Conservation (phyloP, 768 basidiomycete genomes). For the Mycena albidolilacea region DNA sequence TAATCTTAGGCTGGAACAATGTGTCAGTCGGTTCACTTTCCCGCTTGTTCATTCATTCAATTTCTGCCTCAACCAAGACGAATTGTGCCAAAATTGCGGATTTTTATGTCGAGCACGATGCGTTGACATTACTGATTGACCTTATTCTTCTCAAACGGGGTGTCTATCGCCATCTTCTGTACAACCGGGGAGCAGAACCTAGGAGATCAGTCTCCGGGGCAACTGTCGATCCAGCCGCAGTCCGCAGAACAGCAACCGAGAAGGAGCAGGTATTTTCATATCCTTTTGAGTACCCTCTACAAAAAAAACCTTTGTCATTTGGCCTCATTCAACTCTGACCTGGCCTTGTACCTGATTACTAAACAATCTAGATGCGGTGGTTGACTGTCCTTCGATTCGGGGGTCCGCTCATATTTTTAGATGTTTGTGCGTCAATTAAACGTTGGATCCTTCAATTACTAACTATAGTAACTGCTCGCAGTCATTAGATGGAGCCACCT, state of each 20-base stretch:
- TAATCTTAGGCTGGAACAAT: constrained; percentile 88
- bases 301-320: not conserved
- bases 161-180: constrained; percentile 86
- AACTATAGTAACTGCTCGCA: constrained; percentile 44
- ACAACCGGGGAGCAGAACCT: constrained; percentile 82
- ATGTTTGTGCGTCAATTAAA: constrained; percentile 73
- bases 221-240: constrained; percentile 28
- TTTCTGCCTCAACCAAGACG: not conserved
- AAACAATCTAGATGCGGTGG: constrained; percentile 68
- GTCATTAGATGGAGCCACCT: constrained; percentile 87
- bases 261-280: constrained; percentile 47
- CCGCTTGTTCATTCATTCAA: not conserved
- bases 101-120: constrained; percentile 90
- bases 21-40: constrained; percentile 65
- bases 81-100: constrained; percentile 71
- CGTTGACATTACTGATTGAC: constrained; percentile 80
- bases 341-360: not conserved
- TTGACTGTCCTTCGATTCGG: constrained; percentile 73
- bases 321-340: not conserved
- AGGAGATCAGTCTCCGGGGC: constrained; percentile 54
- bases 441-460: constrained; percentile 17
- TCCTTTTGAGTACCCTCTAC: not conserved
- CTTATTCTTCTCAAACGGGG: constrained; percentile 86
- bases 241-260: constrained; percentile 4
- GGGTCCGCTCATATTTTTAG: constrained; percentile 69